Base-by-base conservation (phyloP, 2,329 filamentous ascomycete genomes). In the Aspergillus candidus region DNA sequence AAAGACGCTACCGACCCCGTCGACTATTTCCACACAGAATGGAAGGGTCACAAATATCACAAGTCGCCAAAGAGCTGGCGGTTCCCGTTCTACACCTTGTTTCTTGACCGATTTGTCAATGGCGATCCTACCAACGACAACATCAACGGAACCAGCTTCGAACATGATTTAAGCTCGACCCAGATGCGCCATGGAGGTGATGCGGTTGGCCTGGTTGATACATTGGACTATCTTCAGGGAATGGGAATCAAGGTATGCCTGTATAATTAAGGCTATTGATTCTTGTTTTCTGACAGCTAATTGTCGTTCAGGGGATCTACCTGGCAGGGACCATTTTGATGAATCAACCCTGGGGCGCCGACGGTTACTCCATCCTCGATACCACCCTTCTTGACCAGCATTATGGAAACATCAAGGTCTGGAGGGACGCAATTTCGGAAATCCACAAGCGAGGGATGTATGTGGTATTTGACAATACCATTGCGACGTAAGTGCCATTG, bases 121-220 rank as follows among this genome's bases (percentile, higher is more conserved):
- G 80, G 80, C 14, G 76, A 84, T 53, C 80, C 80, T 6, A 70
- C 69, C 2, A 84, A 84, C 56, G 80, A 84, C 57, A 75, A 83
- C 53, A 73, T 73, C 35, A 83, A 83, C 57, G 74, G 71, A 8
- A 82, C 79, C 0, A 50, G 70, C 3, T 83, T 76, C 60, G 80
- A 83, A 54, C 77, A 80, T 58, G 80, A 83, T 56, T 61, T 74
- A 44, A 72, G 71, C 53, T 77, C 73, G 46, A 83, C 77, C 43
- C 79, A 83, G 57, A 75, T 83, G 63, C 76, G 80, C 29, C 77
- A 80, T 65, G 80, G 80, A 22, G 80, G 80, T 47, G 80, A 83
- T 57, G 65, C 80, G 12, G 64, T 68, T 44, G 80, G 80, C 11
- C 55, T 83, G 38, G 58, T 77, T 44, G 76, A 82, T 53, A 78